Evolutionary conservation across 805 yeast species (phyloP).

Genomic region (Candida insectorum): DNA sequence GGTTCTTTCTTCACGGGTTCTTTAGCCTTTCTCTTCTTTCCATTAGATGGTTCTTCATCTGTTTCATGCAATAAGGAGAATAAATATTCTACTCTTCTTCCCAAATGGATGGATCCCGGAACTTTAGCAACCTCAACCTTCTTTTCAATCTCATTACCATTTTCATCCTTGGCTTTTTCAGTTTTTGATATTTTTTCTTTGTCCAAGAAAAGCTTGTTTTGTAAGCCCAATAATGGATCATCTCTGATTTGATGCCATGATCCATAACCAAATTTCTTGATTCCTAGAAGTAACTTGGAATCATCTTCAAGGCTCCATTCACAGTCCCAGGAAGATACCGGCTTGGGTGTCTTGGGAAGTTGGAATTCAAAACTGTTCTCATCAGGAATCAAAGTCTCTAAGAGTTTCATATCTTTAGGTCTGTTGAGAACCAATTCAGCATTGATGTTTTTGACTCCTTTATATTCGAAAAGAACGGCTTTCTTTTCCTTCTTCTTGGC

Average conservation of each 20-base stretch:
- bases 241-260: constrained; percentile 93
- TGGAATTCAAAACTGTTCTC: constrained; percentile 60
- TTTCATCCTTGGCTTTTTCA: constrained; percentile 25
- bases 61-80: constrained; percentile 67
- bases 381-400: constrained; percentile 50
- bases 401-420: constrained; percentile 75
- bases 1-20: constrained; percentile 9
- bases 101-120: constrained; percentile 90
- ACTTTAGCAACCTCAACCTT: constrained; percentile 33
- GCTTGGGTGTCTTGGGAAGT: constrained; percentile 63
- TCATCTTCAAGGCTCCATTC: constrained; percentile 84
- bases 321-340: constrained; percentile 88
- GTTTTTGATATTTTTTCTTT: constrained; percentile 16
- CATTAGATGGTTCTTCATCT: constrained; percentile 29
- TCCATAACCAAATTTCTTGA: constrained; percentile 91
- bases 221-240: constrained; percentile 85
- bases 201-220: constrained; percentile 77
- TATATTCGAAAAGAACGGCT: constrained; percentile 85
- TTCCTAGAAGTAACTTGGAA: constrained; percentile 81
- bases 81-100: constrained; percentile 87
- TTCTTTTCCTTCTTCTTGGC: constrained; percentile 79
- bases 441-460: constrained; percentile 82
- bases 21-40: constrained; percentile 13
- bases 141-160: constrained; percentile 28
- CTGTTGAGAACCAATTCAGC: constrained; percentile 84